phyloP scores from a whole-genome alignment of 1,284 basidiomycete species.

The Cryptococcus sp. region DNA sequence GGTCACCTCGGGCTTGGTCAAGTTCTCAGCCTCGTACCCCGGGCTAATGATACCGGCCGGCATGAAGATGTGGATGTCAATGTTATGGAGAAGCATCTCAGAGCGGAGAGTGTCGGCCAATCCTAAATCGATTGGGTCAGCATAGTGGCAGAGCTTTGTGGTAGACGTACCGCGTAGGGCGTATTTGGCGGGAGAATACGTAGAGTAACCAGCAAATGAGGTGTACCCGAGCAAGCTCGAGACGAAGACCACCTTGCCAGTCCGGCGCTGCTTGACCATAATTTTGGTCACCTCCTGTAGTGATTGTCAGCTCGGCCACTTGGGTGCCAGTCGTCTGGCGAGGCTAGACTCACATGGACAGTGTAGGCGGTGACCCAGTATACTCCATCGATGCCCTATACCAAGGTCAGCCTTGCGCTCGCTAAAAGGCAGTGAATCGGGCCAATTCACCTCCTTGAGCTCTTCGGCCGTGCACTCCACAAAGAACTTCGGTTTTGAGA shows the following conservation, averaged over 20 bases:
- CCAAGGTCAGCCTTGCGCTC: conserved; percentile 7
- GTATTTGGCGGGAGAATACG: conserved; percentile 85
- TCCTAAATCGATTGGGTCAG: conserved; percentile 52
- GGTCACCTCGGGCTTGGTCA: conserved; percentile 74
- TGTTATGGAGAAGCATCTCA: conserved; percentile 68
- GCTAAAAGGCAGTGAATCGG: neutral
- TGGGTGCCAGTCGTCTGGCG: neutral
- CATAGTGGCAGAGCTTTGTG: neutral
- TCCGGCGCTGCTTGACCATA: conserved; percentile 62
- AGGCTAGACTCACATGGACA: conserved; percentile 60
- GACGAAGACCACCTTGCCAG: conserved; percentile 72
- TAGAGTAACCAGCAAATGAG: conserved; percentile 75
- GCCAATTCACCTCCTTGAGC: conserved; percentile 55
- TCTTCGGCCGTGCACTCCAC: conserved; percentile 63
- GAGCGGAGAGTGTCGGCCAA: conserved; percentile 81
- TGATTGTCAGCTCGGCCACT: neutral
- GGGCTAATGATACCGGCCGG: conserved; percentile 81
- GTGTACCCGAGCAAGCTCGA: conserved; percentile 79
- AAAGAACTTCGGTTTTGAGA: conserved; percentile 65
- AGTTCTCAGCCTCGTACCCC: conserved; percentile 75
- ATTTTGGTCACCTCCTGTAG: conserved; percentile 64
- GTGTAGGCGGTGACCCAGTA: conserved; percentile 65
- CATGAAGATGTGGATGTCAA: conserved; percentile 80
- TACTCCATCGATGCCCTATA: conserved; percentile 51
- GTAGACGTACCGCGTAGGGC: conserved; percentile 69